phyloP scores from a whole-genome alignment of 441 rosid genomes.

The Rhodomyrtus psidioides region DNA sequence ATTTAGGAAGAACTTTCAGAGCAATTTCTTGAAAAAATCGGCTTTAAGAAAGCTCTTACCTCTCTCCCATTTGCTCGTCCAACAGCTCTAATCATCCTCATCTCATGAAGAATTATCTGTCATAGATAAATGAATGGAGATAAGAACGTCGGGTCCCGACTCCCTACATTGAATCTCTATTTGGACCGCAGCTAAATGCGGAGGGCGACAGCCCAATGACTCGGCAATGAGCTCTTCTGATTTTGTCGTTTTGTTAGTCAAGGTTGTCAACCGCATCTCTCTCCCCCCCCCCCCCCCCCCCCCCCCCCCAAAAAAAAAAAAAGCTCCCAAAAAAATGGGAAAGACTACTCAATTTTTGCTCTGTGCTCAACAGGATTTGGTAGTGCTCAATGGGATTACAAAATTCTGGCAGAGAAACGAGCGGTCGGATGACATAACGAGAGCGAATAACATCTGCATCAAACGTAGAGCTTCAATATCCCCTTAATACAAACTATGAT shows the following conservation, averaged over 20 bases:
- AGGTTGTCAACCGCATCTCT: too few species aligned
- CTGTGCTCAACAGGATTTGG: neutral
- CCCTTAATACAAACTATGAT: neutral
- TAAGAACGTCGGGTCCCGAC: neutral
- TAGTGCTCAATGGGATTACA: neutral
- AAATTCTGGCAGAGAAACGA: neutral
- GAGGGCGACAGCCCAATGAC: neutral
- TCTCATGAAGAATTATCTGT: neutral
- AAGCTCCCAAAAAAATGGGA: too few species aligned
- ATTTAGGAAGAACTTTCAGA: neutral
- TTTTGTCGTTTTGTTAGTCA: neutral
- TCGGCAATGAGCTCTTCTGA: neutral
- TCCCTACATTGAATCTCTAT: neutral
- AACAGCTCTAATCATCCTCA: neutral
- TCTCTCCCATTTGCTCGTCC: neutral
- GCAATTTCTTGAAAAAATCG: neutral
- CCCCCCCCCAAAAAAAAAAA: too few species aligned
- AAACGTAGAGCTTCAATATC: neutral
- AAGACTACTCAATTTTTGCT: neutral
- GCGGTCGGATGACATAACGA: neutral
- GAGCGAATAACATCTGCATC: neutral
- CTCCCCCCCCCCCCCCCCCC: too few species aligned
- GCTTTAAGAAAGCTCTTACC: neutral
- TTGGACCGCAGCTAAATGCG: neutral
- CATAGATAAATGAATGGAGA: neutral